Evolutionary conservation across 1,139 yeast species (phyloP).

Genomic region (Yamadazyma siamensis): DNA sequence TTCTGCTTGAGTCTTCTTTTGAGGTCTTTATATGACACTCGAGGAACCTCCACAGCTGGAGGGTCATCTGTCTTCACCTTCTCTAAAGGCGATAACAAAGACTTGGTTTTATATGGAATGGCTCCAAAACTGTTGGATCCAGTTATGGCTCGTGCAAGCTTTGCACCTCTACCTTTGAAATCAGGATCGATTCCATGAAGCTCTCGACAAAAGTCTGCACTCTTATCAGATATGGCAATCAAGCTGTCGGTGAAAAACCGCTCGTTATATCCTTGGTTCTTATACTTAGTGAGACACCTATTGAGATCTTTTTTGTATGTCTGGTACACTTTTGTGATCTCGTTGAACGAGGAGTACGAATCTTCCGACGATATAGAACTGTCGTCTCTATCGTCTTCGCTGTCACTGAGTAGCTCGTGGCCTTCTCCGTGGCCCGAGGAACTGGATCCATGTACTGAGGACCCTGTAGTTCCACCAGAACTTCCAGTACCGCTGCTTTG

Average conservation of each 20-base stretch:
- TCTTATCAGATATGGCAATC: conserved; percentile 36
- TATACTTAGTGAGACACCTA: conserved; percentile 16
- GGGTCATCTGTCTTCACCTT: conserved; percentile 11
- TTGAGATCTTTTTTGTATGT: conserved; percentile 24
- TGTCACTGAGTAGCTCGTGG: background rate
- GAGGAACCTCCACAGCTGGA: conserved; percentile 11
- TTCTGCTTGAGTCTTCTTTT: conserved; percentile 24
- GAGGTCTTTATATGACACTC: conserved; percentile 36
- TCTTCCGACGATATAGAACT: conserved; percentile 21
- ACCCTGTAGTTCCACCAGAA: background rate
- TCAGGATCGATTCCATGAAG: conserved; percentile 38
- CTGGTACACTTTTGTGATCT: conserved; percentile 33
- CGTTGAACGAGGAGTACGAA: conserved; percentile 40
- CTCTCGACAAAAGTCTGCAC: conserved; percentile 36
- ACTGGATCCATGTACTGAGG: background rate
- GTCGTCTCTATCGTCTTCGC: conserved; percentile 10
- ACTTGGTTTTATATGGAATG: conserved; percentile 42
- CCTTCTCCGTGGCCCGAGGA: background rate
- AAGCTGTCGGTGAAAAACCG: conserved; percentile 30
- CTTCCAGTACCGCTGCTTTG: too few relatives aligned
- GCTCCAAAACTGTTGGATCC: conserved; percentile 43
- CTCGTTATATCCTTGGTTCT: conserved; percentile 20
- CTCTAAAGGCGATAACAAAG: conserved; percentile 34
- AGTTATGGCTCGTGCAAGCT: conserved; percentile 44
- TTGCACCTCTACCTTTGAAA: conserved; percentile 42